Conservation (phyloP, 768 basidiomycete species). For the Rhizopogon sp. region DNA sequence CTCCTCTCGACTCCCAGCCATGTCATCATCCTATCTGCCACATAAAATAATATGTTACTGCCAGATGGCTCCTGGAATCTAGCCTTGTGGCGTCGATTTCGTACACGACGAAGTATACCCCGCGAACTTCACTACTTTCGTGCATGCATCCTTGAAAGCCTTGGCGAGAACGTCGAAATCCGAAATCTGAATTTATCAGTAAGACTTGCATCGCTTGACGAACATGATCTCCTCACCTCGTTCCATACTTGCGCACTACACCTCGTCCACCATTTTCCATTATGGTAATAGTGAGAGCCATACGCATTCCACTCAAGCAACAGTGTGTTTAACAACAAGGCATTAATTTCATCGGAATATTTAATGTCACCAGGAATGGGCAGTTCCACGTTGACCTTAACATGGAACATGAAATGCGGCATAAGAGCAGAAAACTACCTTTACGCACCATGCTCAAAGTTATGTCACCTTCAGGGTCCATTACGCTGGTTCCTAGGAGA, state of each 20-base stretch:
- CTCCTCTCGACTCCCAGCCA: no score
- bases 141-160: constrained; percentile 20
- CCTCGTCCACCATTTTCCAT: constrained; percentile 27
- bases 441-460: constrained; percentile 64
- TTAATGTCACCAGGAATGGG: constrained; percentile 27
- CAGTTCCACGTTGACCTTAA: constrained; percentile 37
- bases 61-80: no score
- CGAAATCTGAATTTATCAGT: constrained; percentile 16
- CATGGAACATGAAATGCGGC: background rate
- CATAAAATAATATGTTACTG: no score
- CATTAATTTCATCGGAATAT: constrained; percentile 9
- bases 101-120: background rate
- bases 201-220: background rate
- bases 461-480: constrained; percentile 58
- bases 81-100: no score
- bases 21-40: no score
- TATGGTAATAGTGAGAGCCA: constrained; percentile 16
- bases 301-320: constrained; percentile 16
- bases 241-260: constrained; percentile 28
- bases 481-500: constrained; percentile 21
- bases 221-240: constrained; percentile 15
- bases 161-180: constrained; percentile 25
- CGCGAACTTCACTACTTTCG: constrained; percentile 9
- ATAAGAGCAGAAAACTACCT: background rate
- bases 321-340: constrained; percentile 13